phyloP scores from a whole-genome alignment of 441 rosid species.

The Raphanus hybrid region DNA sequence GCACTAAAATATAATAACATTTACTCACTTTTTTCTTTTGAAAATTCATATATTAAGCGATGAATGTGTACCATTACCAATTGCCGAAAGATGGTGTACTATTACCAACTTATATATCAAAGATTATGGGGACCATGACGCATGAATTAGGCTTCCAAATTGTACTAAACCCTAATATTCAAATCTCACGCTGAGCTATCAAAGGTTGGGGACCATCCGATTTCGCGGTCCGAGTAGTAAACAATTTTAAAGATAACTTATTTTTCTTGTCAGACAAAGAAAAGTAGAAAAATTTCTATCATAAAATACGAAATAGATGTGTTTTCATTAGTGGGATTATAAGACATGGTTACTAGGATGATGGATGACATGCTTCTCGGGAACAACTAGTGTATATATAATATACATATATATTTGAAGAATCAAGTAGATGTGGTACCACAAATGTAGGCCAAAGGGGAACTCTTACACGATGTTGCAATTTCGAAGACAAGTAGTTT shows the following conservation, averaged over 20 bases:
- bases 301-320: slow-evolving; percentile 8
- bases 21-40: slow-evolving; percentile 21
- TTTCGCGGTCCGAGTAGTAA: slow-evolving; percentile 23
- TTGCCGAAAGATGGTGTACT: slow-evolving; percentile 21
- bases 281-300: slow-evolving; percentile 13
- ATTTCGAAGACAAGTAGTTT: slow-evolving; percentile 45
- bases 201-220: slow-evolving; percentile 57
- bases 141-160: slow-evolving; percentile 43
- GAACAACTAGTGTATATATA: slow-evolving; percentile 18
- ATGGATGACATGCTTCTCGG: slow-evolving; percentile 36
- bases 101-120: slow-evolving; percentile 34
- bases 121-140: slow-evolving; percentile 52
- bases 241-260: slow-evolving; percentile 9
- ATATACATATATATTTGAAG: slow-evolving; percentile 5
- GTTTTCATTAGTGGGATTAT: slow-evolving; percentile 26
- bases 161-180: slow-evolving; percentile 43
- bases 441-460: slow-evolving; percentile 43
- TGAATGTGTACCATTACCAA: slow-evolving; percentile 32
- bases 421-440: slow-evolving; percentile 46
- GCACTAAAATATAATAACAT: slow-evolving; percentile 11
- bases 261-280: slow-evolving; percentile 6
- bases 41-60: slow-evolving; percentile 43
- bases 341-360: slow-evolving; percentile 34
- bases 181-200: slow-evolving; percentile 43
- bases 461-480: slow-evolving; percentile 42